Base-by-base conservation (phyloP, 2,329 filamentous ascomycete species). In the Xylaria sp. region DNA sequence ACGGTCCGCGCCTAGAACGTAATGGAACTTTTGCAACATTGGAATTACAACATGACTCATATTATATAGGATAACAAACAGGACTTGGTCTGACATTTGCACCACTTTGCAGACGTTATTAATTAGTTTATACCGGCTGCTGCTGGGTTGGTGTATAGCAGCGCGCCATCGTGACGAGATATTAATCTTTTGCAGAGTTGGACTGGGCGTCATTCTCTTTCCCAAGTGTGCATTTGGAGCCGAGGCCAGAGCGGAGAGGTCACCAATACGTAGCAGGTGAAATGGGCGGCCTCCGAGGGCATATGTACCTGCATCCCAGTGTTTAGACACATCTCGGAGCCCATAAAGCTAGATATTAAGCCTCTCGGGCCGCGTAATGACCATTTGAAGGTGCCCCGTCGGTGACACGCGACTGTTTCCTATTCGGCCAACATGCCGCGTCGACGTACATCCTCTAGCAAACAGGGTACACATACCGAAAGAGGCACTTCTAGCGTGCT, bases 271-370 rank as follows among this genome's bases (percentile, higher is more conserved):
- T 44, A n/a, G n/a, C n/a, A 31, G 40, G 64, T 44, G 63, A 65
- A 40, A 66, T 65, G 48, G 68, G 67, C 41, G 66, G 67, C 62
- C 69, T 71, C 62, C 59, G 58, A 47, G 48, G 63, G 73, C 44
- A 49, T 63, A 60, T 67, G 69, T 66, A 68, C 47, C 53, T 59
- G 55, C 61, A 41, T 59, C 55, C 48, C 56, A 60, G 56, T 62
- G 62, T 53, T 55, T 55, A 41, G 43, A 31, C 9, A 54, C 41
- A 54, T 35, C 54, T 33, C n/a, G 48, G 33, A 43, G 27, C 43
- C 46, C 58, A 66, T 64, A 49, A 64, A 60, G 17, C 25, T 53
- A 62, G 57, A 60, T 55, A 65, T 68, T 58, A 63, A 51, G 46
- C 47, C 61, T 59, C 57, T 62, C 58, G 65, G 54, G 59, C 61